Base-by-base conservation (phyloP, 1,139 yeast species). In the Suhomyces ambrosiae region DNA sequence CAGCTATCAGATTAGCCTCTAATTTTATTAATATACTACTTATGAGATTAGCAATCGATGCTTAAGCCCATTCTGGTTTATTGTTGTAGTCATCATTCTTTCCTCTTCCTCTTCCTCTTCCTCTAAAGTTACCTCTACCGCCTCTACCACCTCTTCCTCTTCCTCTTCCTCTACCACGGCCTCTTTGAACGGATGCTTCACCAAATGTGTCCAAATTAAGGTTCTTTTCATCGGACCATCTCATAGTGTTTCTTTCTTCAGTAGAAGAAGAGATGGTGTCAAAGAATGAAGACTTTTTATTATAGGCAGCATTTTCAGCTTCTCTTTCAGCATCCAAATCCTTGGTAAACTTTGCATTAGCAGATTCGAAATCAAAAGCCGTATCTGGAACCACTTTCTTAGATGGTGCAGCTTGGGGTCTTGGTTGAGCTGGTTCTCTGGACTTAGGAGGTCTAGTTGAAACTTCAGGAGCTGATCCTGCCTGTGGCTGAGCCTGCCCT, bases 201-300 rank as follows among this genome's bases (percentile, higher is more conserved):
- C 62, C 61, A 38, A 56, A 58, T 7, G 62, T 56, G 44, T 56
- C 61, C 54, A 53, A 45, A 48, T 56, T 56, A 40, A 56, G 54
- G 19, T 60, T 60, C 47, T 80, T 78, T 55, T 82, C 89, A 49
- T 80, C 83, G 19, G 73, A 63, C 75, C 89, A 79, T 53, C 80
- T 73, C 72, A 76, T 68, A 33, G 62, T 38, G 30, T 51, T 49
- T 46, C 65, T 58, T 40, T 63, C 65, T 33, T 60, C 74, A 21
- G 71, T 68, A 1, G 80, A 72, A 49, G 65, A 37, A 51, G 71
- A 37, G 53, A 56, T 49, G 62, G 65, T 50, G 58, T 58, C 53
- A 54, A 54, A 42, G 44, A 56, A 57, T 25, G 57, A 51, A 32
- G 58, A 50, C 42, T 41, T 37, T 42, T 50, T 54, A 47, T 55